Base-by-base conservation (phyloP, 768 basidiomycete genomes). In the Fibroporia radiculosa region DNA sequence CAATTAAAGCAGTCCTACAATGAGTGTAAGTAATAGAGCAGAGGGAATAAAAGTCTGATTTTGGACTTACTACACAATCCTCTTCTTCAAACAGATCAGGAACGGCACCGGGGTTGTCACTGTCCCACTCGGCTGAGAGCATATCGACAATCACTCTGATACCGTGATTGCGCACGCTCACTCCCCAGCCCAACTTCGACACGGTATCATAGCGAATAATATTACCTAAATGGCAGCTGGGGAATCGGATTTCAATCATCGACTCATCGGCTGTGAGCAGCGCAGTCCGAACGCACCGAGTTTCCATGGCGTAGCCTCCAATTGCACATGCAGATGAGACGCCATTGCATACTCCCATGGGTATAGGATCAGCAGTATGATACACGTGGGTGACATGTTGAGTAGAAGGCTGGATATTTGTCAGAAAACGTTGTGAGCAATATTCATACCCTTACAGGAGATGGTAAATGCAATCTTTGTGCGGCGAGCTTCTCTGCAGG, bases 311-410 rank as follows among this genome's bases (percentile, higher is more conserved):
- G 56, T 87, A 93, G 1, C 95, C 93, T 0, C 69, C 90, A 26
- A 88, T 73, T 13, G 82, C 78, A 61, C 95, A 99, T 0, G 75
- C 63, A 0, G 86, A 93, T 7, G 74, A 68, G 1, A 85, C 69
- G 11, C 90, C 91, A 11, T 69, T 92, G 56, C 90, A 93, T 0
- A 72, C 72, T 1, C 87, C 88, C 77, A 87, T 86, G 3, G 93
- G 77, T 27, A 97, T 88, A 0, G 93, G 93, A 70, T 98, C 95
- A 18, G 84, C 93, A 1, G 86, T 97, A 58, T 97, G 85, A 56
- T 87, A 95, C 6, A 97, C 72, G 56, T 97, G 91, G 0, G 84
- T 92, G 32, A 95, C 70, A 50, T 88, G 85, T 3, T 80, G 76
- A 0, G 72, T 71, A 1, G 82, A 80, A 0, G 82, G 84, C 83